Evolutionary conservation across 345 rosid species (phyloP).

Genomic region (Melastoma malabathricum): DNA sequence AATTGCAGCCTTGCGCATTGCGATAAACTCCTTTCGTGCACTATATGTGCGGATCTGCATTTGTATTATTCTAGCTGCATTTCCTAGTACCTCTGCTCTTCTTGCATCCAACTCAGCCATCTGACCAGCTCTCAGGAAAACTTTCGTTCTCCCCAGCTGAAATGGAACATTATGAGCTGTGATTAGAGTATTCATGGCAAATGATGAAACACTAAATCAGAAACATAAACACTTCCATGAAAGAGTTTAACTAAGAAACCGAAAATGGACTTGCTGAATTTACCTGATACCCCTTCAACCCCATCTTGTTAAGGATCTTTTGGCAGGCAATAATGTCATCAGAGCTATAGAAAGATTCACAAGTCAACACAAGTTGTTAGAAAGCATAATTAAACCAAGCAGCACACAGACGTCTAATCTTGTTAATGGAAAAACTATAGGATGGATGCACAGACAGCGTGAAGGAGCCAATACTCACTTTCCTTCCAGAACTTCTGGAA

Average conservation of each 20-base stretch:
- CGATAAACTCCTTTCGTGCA: constrained; percentile 74
- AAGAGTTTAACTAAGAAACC: no score
- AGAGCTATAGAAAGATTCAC: constrained; percentile 31
- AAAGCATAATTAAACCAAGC: constrained; percentile 5
- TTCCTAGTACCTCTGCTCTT: constrained; percentile 95
- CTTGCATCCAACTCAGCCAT: constrained; percentile 99
- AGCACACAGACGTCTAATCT: not conserved
- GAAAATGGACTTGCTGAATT: constrained; percentile 8
- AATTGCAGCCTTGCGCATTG: constrained; percentile 67
- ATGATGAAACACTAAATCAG: no score
- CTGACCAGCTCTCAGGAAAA: constrained; percentile 98
- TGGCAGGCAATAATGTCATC: constrained; percentile 91
- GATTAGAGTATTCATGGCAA: no score
- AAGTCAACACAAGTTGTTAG: constrained; percentile 1
- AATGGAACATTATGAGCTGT: not conserved
- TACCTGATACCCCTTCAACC: constrained; percentile 94
- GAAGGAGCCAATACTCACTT: constrained; percentile 32
- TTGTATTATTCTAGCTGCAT: constrained; percentile 92
- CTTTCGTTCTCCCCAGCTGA: constrained; percentile 89
- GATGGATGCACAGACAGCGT: not conserved
- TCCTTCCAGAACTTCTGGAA: constrained; percentile 91
- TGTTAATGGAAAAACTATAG: no score
- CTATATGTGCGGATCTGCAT: constrained; percentile 74
- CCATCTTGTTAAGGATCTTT: constrained; percentile 86
- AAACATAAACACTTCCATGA: no score